Base-by-base conservation (phyloP, 2,329 filamentous ascomycete genomes). In the Juglanconis sp. region DNA sequence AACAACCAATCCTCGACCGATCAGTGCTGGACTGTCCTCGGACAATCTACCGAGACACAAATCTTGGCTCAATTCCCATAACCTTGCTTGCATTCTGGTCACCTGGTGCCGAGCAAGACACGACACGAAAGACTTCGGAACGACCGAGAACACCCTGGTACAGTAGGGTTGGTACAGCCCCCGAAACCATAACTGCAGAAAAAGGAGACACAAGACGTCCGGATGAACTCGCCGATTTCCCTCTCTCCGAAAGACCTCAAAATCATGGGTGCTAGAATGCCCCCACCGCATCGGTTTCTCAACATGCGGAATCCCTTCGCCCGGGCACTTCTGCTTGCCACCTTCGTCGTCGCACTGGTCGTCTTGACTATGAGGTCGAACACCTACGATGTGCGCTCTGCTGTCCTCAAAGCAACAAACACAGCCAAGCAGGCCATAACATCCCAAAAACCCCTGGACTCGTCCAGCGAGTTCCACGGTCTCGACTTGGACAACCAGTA, bases 271-370 rank as follows among this genome's bases (percentile, higher is more conserved):
- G 61, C 58, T 50, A 63, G 59, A 57, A 63, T 63, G 57, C 57
- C 61, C 56, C 61, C 58, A 38, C 62, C 67, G 60, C 72, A 76
- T 65, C 79, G 74, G 65, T 72, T 78, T 64, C 72, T 79, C 71
- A 80, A 70, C 65, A 80, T 81, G 78, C 75, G 80, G 63, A 81
- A 78, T 65, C 77, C 79, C 4, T 75, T 81, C 58, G 72, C 74
- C 47, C 74, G 77, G 70, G 78, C 75, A 53, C 69, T 81, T 11
- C 60, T 80, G 36, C 73, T 79, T 64, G 76, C 78, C 53, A 66
- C 77, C 30, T 72, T 72, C 60, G 69, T 82, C 56, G 68, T 81
- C 9, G 62, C 80, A 59, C 68, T 81, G 49, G 69, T 81, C 52
- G 70, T 71, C 51, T 63, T 77, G 35, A 72, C 77, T 6, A 72